Evolutionary conservation across 108 stramenopile genomes (phyloP).

Genomic region (Nitzschia sp.): DNA sequence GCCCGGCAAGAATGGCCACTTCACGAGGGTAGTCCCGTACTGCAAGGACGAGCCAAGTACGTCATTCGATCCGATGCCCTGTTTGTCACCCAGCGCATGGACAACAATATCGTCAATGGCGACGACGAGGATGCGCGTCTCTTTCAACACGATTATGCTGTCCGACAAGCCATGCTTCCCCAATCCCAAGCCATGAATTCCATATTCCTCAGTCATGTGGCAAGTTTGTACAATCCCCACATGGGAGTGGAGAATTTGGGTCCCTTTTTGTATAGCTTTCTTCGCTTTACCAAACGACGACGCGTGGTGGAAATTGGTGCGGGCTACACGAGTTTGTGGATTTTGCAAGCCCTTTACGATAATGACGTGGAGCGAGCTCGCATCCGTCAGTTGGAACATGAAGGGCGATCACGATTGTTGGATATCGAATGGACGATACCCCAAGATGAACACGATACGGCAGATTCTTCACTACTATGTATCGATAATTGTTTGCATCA

Average conservation of each 20-base stretch:
- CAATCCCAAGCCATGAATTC: conserved; percentile 40
- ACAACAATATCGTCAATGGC: conserved; percentile 5
- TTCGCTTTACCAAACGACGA: conserved; percentile 70
- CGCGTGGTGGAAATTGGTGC: conserved; percentile 82
- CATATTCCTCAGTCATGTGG: conserved; percentile 56
- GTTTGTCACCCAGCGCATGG: conserved; percentile 44
- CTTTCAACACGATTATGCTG: conserved; percentile 59
- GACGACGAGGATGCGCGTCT: conserved; percentile 26
- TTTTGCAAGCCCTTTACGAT: conserved; percentile 77
- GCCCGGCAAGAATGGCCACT: conserved; percentile 73
- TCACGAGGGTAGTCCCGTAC: conserved; percentile 81
- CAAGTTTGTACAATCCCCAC: conserved; percentile 70
- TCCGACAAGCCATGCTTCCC: conserved; percentile 65
- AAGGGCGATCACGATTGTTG: conserved; percentile 53
- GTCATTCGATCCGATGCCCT: conserved; percentile 87
- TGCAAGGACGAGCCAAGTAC: conserved; percentile 66
- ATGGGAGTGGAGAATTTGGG: conserved; percentile 89
- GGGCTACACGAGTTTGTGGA: conserved; percentile 80
- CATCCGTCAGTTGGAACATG: conserved; percentile 46
- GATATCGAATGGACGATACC: conserved; percentile 70
- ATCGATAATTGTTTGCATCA: conserved; percentile 87
- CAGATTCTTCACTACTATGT: conserved; percentile 53
- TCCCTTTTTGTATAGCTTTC: conserved; percentile 64
- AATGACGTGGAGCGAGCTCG: conserved; percentile 77
- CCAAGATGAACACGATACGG: conserved; percentile 21